phyloP scores from a whole-genome alignment of 768 basidiomycete genomes.

The Calocybe indica region DNA sequence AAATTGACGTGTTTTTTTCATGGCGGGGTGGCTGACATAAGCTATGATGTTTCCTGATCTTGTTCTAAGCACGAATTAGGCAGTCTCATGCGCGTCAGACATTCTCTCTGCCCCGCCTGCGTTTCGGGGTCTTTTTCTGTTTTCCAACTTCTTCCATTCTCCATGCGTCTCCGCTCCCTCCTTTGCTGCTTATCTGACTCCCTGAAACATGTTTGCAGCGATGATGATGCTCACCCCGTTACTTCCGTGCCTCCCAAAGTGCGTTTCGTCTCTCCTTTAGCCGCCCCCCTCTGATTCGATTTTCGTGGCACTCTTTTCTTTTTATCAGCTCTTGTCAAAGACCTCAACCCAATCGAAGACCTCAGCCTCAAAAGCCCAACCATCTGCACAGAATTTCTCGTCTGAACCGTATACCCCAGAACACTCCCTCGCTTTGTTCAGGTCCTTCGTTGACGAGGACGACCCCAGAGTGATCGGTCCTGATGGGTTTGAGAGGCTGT shows the following conservation, averaged over 20 bases:
- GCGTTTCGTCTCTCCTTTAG: slow-evolving; percentile 1
- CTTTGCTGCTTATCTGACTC: slow-evolving; percentile 61
- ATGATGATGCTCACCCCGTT: slow-evolving; percentile 29
- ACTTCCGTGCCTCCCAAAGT: slow-evolving; percentile 24
- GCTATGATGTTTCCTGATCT: too few relatives aligned
- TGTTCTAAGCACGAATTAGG: too few relatives aligned
- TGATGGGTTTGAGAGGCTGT: slow-evolving; percentile 68
- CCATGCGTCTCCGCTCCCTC: slow-evolving; percentile 55
- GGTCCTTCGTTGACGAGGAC: slow-evolving; percentile 53
- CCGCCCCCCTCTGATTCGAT: not conserved
- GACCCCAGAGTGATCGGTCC: slow-evolving; percentile 55
- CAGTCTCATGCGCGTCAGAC: too few relatives aligned
- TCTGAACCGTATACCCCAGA: slow-evolving; percentile 44
- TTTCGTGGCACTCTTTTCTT: not conserved
- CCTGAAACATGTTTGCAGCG: slow-evolving; percentile 41
- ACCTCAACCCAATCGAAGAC: not conserved
- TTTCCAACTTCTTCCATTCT: too few relatives aligned
- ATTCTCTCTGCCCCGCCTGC: too few relatives aligned
- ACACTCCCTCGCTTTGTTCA: slow-evolving; percentile 53
- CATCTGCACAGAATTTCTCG: not conserved
- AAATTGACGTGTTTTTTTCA: too few relatives aligned
- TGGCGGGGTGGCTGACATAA: too few relatives aligned
- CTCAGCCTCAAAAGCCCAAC: not conserved
- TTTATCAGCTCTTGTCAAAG: not conserved
- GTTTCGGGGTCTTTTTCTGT: too few relatives aligned